phyloP scores from a whole-genome alignment of 2,329 filamentous ascomycete genomes.

The Talaromyces rugulosus region DNA sequence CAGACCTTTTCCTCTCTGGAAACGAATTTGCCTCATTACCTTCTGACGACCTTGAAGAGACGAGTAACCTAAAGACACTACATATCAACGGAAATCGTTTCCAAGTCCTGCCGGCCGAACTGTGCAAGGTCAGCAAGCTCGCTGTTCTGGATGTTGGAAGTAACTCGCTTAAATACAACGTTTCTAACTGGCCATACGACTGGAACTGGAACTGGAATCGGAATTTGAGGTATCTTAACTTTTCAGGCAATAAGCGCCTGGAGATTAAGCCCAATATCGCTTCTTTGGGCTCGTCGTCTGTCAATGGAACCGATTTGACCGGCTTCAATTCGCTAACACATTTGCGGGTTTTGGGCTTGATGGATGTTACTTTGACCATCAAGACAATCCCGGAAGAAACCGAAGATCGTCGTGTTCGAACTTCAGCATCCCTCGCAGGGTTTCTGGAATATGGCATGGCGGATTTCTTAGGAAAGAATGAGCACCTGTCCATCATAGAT shows the following conservation, averaged over 20 bases:
- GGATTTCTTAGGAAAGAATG: conserved; percentile 85
- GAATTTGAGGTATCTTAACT: conserved; percentile 88
- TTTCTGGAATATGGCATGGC: conserved; percentile 96
- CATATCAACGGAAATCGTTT: conserved; percentile 99
- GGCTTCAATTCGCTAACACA: conserved; percentile 85
- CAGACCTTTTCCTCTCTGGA: conserved; percentile 89
- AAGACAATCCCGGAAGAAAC: conserved; percentile 92
- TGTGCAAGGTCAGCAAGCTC: conserved; percentile 89
- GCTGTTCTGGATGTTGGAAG: conserved; percentile 90
- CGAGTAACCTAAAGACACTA: conserved; percentile 78
- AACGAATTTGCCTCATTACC: conserved; percentile 90
- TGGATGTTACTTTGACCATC: conserved; percentile 95
- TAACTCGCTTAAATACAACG: conserved; percentile 96
- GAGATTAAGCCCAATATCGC: conserved; percentile 73
- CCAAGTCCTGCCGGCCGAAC: conserved; percentile 89
- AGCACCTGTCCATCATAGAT: conserved; percentile 93
- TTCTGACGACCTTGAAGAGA: conserved; percentile 89
- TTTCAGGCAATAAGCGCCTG: conserved; percentile 92
- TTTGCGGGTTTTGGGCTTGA: conserved; percentile 82
- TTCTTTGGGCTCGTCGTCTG: conserved; percentile 47
- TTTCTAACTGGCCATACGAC: conserved; percentile 97
- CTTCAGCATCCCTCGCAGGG: conserved; percentile 90
- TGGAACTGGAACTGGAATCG: conserved; percentile 99
- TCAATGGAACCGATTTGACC: conserved; percentile 67
- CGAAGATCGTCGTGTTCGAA: conserved; percentile 89